A percentile compares a stretch with the other conserved stretches of the same genome.
phyloP scores from a whole-genome alignment of 306 rosid species.

The Cucumis hystrix region DNA sequence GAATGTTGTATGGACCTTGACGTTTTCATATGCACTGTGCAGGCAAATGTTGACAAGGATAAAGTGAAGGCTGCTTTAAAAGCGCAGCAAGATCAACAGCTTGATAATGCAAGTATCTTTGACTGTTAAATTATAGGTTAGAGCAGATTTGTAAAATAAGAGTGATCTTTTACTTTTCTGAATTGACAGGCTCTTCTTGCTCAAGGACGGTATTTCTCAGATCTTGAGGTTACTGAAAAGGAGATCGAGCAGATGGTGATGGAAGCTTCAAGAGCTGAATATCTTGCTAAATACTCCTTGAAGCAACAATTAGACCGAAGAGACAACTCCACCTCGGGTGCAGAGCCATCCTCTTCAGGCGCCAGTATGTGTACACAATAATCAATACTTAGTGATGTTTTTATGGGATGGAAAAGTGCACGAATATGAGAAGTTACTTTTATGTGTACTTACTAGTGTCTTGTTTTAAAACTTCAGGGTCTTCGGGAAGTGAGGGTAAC shows the following conservation, averaged over 20 bases:
- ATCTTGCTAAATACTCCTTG: slow-evolving; percentile 37
- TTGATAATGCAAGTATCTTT: slow-evolving; percentile 60
- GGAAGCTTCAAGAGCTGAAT: slow-evolving; percentile 82
- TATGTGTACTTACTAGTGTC: neutral
- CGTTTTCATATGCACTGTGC: slow-evolving; percentile 15
- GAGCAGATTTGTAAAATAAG: neutral
- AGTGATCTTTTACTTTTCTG: neutral
- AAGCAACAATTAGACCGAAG: slow-evolving; percentile 41
- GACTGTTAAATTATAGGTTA: neutral
- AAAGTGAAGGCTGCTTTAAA: slow-evolving; percentile 91
- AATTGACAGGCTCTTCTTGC: slow-evolving; percentile 78
- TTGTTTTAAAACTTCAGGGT: slow-evolving; percentile 19
- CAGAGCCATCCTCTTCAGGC: slow-evolving; percentile 92
- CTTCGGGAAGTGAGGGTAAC: slow-evolving; percentile 42
- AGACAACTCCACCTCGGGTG: slow-evolving; percentile 66
- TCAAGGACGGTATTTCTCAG: slow-evolving; percentile 91
- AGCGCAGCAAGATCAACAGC: slow-evolving; percentile 83
- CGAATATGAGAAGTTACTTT: neutral
- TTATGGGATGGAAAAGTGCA: neutral
- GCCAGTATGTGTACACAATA: slow-evolving; percentile 42
- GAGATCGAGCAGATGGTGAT: slow-evolving; percentile 87
- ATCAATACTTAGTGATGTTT: neutral
- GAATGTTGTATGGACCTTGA: neutral
- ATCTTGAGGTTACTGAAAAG: slow-evolving; percentile 92
- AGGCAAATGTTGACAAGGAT: slow-evolving; percentile 81